These are phyloP conservation scores for Podaxis sp. DNA, from an alignment of 768 basidiomycete species.

Conservation along the genomic window DNA sequence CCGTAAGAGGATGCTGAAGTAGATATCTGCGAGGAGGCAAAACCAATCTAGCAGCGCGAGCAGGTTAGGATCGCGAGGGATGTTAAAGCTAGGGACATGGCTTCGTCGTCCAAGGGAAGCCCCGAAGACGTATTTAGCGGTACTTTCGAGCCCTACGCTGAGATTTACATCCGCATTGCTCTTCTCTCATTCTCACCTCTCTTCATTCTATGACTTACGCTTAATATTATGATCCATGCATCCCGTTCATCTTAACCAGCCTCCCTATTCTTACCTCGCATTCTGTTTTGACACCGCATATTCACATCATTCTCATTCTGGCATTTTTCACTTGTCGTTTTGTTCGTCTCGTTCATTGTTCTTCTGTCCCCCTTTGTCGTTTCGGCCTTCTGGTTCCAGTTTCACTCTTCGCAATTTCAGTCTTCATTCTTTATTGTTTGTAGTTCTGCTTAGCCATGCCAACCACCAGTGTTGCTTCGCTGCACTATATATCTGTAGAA, in stretches of 20 bases:
- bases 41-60: slow-evolving; percentile 19
- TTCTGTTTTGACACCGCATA: slow-evolving; percentile 12
- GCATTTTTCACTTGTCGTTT: slow-evolving; percentile 11
- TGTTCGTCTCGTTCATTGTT: not conserved
- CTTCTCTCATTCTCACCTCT: not conserved
- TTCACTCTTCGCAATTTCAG: not conserved
- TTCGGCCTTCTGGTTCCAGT: not conserved
- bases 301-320: not conserved
- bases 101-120: not conserved
- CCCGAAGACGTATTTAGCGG: slow-evolving; percentile 17
- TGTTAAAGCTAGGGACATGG: slow-evolving; percentile 14
- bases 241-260: slow-evolving; percentile 5
- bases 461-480: not conserved
- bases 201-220: slow-evolving; percentile 6
- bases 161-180: not conserved
- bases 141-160: slow-evolving; percentile 17
- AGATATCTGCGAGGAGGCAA: slow-evolving; percentile 39
- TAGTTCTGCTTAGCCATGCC: slow-evolving; percentile 1
- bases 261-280: not conserved
- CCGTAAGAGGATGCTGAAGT: slow-evolving; percentile 28
- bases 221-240: slow-evolving; percentile 18
- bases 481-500: not conserved
- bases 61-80: slow-evolving; percentile 16
- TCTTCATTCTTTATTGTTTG: not conserved
- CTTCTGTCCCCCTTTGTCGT: not conserved